These are phyloP conservation scores for Scorias spongiosa DNA, from an alignment of 2,329 filamentous ascomycete species.

Conservation along the genomic window DNA sequence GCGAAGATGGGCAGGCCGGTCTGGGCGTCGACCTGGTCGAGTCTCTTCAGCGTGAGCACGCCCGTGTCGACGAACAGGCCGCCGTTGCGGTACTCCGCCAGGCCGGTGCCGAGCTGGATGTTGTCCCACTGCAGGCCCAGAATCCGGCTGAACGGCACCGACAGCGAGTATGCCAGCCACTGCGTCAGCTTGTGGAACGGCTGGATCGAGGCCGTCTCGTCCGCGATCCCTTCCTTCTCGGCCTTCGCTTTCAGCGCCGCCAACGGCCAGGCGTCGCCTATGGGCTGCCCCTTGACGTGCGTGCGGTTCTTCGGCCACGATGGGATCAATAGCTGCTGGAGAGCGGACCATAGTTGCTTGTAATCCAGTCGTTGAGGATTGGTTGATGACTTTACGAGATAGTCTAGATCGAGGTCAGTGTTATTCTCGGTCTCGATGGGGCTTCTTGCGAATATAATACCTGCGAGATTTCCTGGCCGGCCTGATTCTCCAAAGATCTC, in stretches of 20 bases:
- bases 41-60: slow-evolving; percentile 41
- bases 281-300: slow-evolving; percentile 61
- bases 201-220: slow-evolving; percentile 53
- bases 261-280: slow-evolving; percentile 86
- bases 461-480: slow-evolving; percentile 78
- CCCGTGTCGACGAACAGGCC: slow-evolving; percentile 57
- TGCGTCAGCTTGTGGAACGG: slow-evolving; percentile 58
- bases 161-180: slow-evolving; percentile 79
- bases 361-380: slow-evolving; percentile 70
- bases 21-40: slow-evolving; percentile 46
- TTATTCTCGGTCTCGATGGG: not conserved
- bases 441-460: slow-evolving; percentile 31
- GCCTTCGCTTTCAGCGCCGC: slow-evolving; percentile 5
- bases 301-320: slow-evolving; percentile 80
- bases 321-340: slow-evolving; percentile 66
- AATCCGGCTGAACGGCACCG: slow-evolving; percentile 49
- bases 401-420: slow-evolving; percentile 39
- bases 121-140: slow-evolving; percentile 38
- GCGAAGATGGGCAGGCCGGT: slow-evolving; percentile 53
- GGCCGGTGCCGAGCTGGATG: slow-evolving; percentile 54
- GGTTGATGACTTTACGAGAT: slow-evolving; percentile 70
- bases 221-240: slow-evolving; percentile 27
- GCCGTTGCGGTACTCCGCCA: slow-evolving; percentile 79
- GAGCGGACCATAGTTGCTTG: slow-evolving; percentile 71
- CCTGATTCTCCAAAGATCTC: slow-evolving; percentile 68